Evolutionary conservation across 371 early-diverging fungal species (phyloP), one percentile per base, ranked within the genome.

Genomic region (Saksenaea oblongispora): DNA sequence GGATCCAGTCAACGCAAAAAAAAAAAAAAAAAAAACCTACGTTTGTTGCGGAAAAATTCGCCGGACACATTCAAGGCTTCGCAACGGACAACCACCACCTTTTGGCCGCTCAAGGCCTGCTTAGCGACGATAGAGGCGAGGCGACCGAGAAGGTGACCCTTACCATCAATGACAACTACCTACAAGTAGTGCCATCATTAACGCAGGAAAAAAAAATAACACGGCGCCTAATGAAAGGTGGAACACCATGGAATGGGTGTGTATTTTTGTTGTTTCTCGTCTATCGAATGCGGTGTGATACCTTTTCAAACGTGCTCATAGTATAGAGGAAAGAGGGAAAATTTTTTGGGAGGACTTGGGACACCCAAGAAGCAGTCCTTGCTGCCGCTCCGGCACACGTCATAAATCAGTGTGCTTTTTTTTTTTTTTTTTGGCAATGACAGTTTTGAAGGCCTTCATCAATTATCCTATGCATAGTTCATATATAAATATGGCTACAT

Each of bases 141-240:
- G 78, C 99, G 99, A 80, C 99, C 99, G 75, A 95, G 87, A 61
- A 99, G 88, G 85, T 99, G 99, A 73, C 94, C 99, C 86, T 97
- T 98, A 75, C 88, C 99, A 88, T 99, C 99, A 84, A 99, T 94
- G 79, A 99, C 93, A 81, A 98, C 85, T 76, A 95, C 95, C 96
- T 97, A 83, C 31, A 31, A 31, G 31, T 7, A 31, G 31, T 31
- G 31, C 31, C 31, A 31, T 31, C 31, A 31, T 31, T 31, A 31
- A 31, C 31, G 31, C 31, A 7, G 31, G 7, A 2, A 31, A 2
- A 7, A 31, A 31, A 31, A 31, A 31, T 4, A 31, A n/a, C n/a
- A 11, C 2, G 39, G 11, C 39, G 39, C 39, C 11, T n/a, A 31
- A 7, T 31, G 31, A 2, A 31, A 31, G 31, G 7, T 11, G 39